Evolutionary conservation across 2,329 filamentous ascomycete genomes (phyloP).

Genomic region (Cladosporium sp.): DNA sequence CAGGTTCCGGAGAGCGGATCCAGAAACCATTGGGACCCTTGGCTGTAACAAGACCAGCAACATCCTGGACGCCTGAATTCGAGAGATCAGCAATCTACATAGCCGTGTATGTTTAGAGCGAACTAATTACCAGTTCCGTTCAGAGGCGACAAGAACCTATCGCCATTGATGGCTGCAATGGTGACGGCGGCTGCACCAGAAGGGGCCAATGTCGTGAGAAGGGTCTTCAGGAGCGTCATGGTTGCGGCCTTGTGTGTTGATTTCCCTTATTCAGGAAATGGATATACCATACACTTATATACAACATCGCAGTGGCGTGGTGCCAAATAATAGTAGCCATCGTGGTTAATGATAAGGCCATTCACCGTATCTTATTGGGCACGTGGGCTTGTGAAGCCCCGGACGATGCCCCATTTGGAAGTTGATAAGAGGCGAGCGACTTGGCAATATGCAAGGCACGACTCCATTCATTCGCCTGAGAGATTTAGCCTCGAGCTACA

Average conservation of each 20-base stretch:
- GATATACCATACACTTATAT: not conserved
- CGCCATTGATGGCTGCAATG: conserved; percentile 61
- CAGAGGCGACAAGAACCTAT: conserved; percentile 60
- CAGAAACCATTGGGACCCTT: conserved; percentile 63
- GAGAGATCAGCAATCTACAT: conserved; percentile 52
- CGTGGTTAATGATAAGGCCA: conserved; percentile 12
- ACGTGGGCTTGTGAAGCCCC: conserved; percentile 13
- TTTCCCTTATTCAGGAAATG: not conserved
- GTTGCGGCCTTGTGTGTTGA: not conserved
- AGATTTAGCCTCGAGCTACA: conserved; percentile 5
- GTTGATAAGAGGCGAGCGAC: conserved; percentile 10
- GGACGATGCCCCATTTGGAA: conserved; percentile 8
- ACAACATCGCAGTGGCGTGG: not conserved
- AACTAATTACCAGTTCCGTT: conserved; percentile 11
- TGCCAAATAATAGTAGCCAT: conserved; percentile 11
- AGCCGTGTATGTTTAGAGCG: conserved; percentile 41
- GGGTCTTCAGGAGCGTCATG: conserved; percentile 13
- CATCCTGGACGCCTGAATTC: conserved; percentile 24
- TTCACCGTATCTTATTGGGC: conserved; percentile 12
- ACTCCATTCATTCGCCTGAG: not conserved
- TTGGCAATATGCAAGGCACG: conserved; percentile 16
- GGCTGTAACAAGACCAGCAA: conserved; percentile 66
- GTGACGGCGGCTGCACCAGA: conserved; percentile 15
- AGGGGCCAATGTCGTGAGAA: conserved; percentile 4
- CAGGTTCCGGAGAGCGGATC: conserved; percentile 60